A percentile compares a stretch with the other conserved stretches of the same genome.
Conservation (phyloP, 495 filamentous ascomycete species). For the Penicillium turbatum region DNA sequence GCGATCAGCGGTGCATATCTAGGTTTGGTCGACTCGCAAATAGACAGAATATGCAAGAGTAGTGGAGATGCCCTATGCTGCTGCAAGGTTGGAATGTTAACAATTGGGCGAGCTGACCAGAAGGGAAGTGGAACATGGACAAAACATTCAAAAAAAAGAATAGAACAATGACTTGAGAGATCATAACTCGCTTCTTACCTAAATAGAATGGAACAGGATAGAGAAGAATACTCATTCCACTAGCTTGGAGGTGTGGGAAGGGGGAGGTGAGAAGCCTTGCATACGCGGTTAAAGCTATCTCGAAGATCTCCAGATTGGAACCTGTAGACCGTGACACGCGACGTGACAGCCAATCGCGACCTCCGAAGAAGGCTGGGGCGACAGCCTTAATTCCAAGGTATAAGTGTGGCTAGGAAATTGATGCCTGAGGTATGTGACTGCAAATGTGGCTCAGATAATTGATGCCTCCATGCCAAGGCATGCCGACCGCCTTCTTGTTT, state of each 20-base stretch:
- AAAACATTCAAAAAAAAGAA: not conserved
- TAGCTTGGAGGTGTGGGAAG: constrained; percentile 19
- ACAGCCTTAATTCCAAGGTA: not conserved
- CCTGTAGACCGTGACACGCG: constrained; percentile 33
- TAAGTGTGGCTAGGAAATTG: no score
- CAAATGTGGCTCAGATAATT: not conserved
- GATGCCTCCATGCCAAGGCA: not conserved
- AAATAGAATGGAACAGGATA: constrained; percentile 5
- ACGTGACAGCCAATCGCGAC: constrained; percentile 47
- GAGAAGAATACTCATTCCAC: constrained; percentile 11
- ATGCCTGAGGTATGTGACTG: not conserved
- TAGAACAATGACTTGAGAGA: not conserved
- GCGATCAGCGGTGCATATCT: constrained; percentile 16
- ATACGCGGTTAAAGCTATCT: constrained; percentile 35
- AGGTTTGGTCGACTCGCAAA: constrained; percentile 28
- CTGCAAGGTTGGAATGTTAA: constrained; percentile 31
- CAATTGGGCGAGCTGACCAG: constrained; percentile 4
- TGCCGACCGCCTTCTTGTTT: not conserved
- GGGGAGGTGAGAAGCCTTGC: constrained; percentile 36
- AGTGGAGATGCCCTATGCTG: constrained; percentile 15
- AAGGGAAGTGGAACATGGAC: not conserved
- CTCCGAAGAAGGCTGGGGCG: constrained; percentile 4
- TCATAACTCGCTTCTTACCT: constrained; percentile 16
- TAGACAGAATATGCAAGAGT: constrained; percentile 23
- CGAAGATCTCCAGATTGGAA: constrained; percentile 32